Conservation (phyloP, 2,329 filamentous ascomycete genomes). For the Aspergillus sp. region DNA sequence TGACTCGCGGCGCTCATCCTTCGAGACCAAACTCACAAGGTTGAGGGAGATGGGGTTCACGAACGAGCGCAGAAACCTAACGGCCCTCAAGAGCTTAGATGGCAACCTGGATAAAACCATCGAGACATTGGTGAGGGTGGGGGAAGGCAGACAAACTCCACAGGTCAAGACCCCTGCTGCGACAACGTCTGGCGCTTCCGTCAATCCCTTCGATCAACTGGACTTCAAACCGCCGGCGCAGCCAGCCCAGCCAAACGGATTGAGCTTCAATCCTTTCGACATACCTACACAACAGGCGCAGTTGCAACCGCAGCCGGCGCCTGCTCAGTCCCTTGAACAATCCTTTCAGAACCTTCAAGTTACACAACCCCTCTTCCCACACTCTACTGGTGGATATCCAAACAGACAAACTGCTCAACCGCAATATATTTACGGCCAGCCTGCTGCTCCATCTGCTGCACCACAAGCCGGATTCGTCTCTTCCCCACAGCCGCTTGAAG, state of each 20-base stretch:
- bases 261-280: conserved; percentile 72
- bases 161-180: conserved; percentile 60
- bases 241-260: conserved; percentile 33
- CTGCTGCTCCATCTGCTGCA: conserved; percentile 47
- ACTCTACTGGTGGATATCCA: conserved; percentile 70
- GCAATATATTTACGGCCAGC: conserved; percentile 46
- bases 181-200: conserved; percentile 47
- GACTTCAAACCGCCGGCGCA: conserved; percentile 43
- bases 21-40: conserved; percentile 75
- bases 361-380: conserved; percentile 72
- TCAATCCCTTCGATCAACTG: conserved; percentile 69
- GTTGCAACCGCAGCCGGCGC: conserved; percentile 29
- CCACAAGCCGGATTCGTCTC: conserved; percentile 40
- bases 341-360: conserved; percentile 78
- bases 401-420: conserved; percentile 45
- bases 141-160: conserved; percentile 62
- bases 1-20: conserved; percentile 36
- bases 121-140: conserved; percentile 80
- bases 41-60: conserved; percentile 90
- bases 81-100: conserved; percentile 79
- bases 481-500: conserved; percentile 41
- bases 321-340: conserved; percentile 59
- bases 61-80: conserved; percentile 79
- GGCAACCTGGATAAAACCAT: conserved; percentile 86
- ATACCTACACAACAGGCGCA: conserved; percentile 40